A percentile compares a stretch with the other conserved stretches of the same genome.
Conservation (phyloP, 192 early-diverging fungal genomes). For the Gamsiella multidivaricata region DNA sequence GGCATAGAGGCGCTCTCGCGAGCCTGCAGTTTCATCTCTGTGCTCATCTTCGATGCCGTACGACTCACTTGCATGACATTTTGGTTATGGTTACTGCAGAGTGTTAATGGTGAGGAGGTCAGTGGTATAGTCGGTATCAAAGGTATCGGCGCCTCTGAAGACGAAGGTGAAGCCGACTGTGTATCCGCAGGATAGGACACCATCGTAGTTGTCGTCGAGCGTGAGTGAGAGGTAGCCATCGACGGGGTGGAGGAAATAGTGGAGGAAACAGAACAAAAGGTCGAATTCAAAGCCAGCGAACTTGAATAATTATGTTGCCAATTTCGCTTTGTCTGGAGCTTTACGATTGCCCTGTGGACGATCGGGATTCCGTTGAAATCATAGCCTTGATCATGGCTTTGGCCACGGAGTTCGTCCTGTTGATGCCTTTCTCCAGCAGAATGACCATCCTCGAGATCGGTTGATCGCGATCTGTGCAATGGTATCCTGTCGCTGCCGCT, state of each 20-base stretch:
- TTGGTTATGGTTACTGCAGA: too few species aligned
- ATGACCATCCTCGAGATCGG: too few species aligned
- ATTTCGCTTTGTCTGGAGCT: background rate
- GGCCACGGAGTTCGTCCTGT: background rate
- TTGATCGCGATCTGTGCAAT: too few species aligned
- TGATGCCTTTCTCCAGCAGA: background rate
- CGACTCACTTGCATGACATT: too few species aligned
- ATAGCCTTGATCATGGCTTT: slow-evolving; percentile 1
- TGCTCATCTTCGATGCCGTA: too few species aligned
- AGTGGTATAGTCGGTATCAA: too few species aligned
- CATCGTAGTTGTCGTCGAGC: background rate
- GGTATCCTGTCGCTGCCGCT: background rate
- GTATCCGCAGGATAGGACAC: background rate
- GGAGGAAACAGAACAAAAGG: background rate
- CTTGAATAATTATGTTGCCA: slow-evolving; percentile 11
- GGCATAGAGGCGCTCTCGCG: too few species aligned
- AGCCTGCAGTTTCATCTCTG: slow-evolving; percentile 8
- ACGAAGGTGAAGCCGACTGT: background rate
- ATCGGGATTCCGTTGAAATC: background rate
- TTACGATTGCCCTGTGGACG: slow-evolving; percentile 19
- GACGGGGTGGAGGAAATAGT: background rate
- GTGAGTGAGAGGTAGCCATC: background rate
- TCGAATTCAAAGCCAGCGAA: slow-evolving; percentile 5
- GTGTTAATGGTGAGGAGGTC: too few species aligned
- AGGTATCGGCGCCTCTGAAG: too few species aligned